Conservation (phyloP, 73 alveolate genomes). For the Paramecium bursaria region DNA sequence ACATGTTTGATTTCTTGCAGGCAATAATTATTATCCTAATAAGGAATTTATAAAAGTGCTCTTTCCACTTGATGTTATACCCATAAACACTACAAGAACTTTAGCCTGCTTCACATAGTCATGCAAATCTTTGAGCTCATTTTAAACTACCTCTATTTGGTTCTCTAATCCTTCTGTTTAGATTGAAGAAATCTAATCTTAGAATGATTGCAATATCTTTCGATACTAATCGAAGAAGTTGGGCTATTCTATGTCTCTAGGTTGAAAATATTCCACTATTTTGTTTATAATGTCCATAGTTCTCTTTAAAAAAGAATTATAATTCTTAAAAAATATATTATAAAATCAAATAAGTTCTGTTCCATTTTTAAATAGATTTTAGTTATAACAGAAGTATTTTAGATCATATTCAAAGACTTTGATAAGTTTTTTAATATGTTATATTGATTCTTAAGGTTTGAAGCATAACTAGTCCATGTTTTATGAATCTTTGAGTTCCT, state of each 20-base stretch:
- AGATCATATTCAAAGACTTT: constrained; percentile 47
- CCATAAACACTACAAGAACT: constrained; percentile 12
- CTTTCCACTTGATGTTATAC: constrained; percentile 51
- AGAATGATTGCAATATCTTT: too few species aligned
- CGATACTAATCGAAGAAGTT: too few species aligned
- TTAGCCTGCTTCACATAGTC: neutral
- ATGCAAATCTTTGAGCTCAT: neutral
- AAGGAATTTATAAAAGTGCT: constrained; percentile 50
- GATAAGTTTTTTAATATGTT: constrained; percentile 13
- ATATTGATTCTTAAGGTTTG: constrained; percentile 42
- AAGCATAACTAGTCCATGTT: constrained; percentile 1
- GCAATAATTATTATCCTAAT: neutral
- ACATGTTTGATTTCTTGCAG: constrained; percentile 48
- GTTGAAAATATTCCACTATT: too few species aligned
- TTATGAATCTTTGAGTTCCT: constrained; percentile 38
- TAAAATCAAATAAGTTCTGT: too few species aligned
- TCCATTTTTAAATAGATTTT: too few species aligned
- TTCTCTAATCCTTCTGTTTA: too few species aligned
- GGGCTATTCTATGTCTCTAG: too few species aligned
- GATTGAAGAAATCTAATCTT: too few species aligned
- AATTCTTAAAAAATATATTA: too few species aligned
- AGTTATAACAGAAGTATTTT: neutral
- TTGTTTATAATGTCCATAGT: too few species aligned
- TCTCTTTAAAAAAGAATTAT: too few species aligned
- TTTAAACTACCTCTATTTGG: too few species aligned